These are phyloP conservation scores for Colletotrichum sp. DNA, from an alignment of 2,329 filamentous ascomycete genomes.

Conservation along the genomic window DNA sequence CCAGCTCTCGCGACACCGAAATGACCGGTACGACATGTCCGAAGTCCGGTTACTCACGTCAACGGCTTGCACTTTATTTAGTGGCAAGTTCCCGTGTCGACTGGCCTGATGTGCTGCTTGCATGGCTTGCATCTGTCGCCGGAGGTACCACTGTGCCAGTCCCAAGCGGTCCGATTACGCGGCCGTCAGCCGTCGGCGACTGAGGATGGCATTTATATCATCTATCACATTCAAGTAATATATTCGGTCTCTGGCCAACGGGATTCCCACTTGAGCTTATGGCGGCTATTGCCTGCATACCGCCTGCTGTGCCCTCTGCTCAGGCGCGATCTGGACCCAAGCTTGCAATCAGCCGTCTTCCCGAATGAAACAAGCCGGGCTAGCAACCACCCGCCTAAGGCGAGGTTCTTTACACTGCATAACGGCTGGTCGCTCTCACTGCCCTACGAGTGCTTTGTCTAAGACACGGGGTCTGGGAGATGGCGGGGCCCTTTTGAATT, in stretches of 20 bases:
- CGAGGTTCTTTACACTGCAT: neutral
- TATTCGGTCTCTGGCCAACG: neutral
- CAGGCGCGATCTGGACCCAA: neutral
- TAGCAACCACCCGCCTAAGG: neutral
- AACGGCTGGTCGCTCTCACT: neutral
- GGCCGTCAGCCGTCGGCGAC: neutral
- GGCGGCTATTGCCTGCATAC: neutral
- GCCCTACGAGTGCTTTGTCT: neutral
- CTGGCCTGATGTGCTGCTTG: neutral
- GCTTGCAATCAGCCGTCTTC: neutral
- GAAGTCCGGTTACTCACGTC: neutral
- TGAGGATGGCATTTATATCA: neutral
- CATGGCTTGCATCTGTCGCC: neutral
- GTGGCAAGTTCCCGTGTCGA: neutral
- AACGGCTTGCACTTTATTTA: neutral
- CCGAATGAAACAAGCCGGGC: neutral
- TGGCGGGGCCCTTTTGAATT: neutral
- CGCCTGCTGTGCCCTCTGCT: neutral
- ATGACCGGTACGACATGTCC: neutral
- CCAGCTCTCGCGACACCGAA: neutral
- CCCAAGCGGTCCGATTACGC: neutral
- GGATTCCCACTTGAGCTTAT: neutral
- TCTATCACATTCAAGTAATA: neutral
- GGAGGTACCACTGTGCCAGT: neutral
- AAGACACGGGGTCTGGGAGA: neutral